These are phyloP conservation scores for Rosa lucieae DNA, from an alignment of 306 rosid species.

Conservation along the genomic window DNA sequence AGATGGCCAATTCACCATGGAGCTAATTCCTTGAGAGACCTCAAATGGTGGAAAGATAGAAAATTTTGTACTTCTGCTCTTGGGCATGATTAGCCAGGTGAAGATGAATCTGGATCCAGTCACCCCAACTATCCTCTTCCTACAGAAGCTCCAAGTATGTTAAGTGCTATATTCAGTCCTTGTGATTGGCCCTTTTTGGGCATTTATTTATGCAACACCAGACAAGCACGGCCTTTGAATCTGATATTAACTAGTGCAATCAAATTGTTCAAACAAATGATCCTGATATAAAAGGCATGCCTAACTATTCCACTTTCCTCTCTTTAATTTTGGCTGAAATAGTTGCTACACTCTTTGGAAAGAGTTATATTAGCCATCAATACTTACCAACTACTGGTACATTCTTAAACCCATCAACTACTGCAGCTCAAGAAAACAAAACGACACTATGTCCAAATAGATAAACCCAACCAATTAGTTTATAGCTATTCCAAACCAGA, in stretches of 20 bases:
- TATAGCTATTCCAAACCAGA: neutral
- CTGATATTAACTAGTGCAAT: neutral
- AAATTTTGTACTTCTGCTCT: neutral
- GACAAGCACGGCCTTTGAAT: neutral
- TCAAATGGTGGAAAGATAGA: neutral
- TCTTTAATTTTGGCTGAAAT: neutral
- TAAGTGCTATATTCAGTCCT: neutral
- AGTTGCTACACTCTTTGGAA: neutral
- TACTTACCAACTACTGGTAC: slow-evolving; percentile 20
- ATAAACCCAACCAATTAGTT: neutral
- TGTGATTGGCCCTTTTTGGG: neutral
- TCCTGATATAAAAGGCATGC: neutral
- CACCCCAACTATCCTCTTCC: neutral
- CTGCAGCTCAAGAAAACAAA: neutral
- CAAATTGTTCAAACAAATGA: neutral
- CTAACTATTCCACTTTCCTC: neutral
- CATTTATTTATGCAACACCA: neutral
- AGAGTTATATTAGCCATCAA: slow-evolving; percentile 1
- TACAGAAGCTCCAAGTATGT: neutral
- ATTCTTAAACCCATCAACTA: slow-evolving; percentile 9
- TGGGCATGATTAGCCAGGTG: neutral
- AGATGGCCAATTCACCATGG: neutral
- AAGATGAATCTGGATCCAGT: neutral
- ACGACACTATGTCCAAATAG: neutral
- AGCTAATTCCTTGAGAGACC: neutral